These are phyloP conservation scores for Berberis vulgaris DNA, from an alignment of 164 flowering plant species.

Conservation along the genomic window DNA sequence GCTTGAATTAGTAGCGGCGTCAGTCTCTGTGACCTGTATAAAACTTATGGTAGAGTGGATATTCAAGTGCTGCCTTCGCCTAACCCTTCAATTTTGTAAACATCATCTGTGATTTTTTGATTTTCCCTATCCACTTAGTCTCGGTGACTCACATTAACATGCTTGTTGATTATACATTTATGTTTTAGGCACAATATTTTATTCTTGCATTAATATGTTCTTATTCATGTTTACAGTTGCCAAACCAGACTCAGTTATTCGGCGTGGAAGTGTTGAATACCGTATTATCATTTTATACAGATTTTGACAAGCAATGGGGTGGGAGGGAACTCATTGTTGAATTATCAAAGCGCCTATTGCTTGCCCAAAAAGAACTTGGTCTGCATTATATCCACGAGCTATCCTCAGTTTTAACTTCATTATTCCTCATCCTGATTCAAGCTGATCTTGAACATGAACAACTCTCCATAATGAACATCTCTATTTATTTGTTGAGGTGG, in stretches of 20 bases:
- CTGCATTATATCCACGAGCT: conserved; percentile 42
- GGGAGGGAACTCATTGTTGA: conserved; percentile 41
- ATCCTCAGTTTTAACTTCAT: conserved; percentile 31
- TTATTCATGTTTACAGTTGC: conserved; percentile 25
- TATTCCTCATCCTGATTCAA: conserved; percentile 39
- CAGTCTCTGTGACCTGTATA: too few relatives aligned
- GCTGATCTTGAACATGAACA: conserved; percentile 84
- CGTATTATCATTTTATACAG: conserved; percentile 35
- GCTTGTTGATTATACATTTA: not conserved
- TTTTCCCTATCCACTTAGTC: too few relatives aligned
- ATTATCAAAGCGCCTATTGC: conserved; percentile 38
- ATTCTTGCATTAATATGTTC: not conserved
- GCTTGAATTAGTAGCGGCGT: too few relatives aligned
- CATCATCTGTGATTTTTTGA: too few relatives aligned
- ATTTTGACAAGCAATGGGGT: conserved; percentile 21
- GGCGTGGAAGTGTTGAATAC: conserved; percentile 51
- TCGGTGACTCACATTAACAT: too few relatives aligned
- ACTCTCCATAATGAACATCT: conserved; percentile 46
- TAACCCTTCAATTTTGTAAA: too few relatives aligned
- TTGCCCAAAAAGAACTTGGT: conserved; percentile 51
- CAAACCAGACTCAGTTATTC: conserved; percentile 41
- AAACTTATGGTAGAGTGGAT: too few relatives aligned
- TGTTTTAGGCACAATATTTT: not conserved
- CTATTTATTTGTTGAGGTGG: conserved; percentile 59
- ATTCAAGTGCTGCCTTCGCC: too few relatives aligned